These are phyloP conservation scores for Testicularia cyperi DNA, from an alignment of 1,284 basidiomycete genomes.

Conservation along the genomic window DNA sequence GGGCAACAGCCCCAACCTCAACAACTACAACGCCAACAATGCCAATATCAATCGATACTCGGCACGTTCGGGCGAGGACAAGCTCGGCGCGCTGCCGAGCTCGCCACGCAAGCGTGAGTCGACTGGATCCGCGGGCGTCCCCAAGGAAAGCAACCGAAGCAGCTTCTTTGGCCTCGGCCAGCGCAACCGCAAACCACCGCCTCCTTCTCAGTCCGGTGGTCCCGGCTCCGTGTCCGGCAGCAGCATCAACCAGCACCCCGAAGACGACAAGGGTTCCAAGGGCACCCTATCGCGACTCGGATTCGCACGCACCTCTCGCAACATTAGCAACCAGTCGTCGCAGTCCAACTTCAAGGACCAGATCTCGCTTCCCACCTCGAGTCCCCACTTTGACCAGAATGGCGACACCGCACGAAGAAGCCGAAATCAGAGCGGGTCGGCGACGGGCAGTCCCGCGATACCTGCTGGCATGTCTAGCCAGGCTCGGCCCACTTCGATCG, in stretches of 20 bases:
- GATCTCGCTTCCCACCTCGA: constrained; percentile 55
- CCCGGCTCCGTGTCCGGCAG: constrained; percentile 6
- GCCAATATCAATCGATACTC: constrained; percentile 3
- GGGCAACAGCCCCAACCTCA: not conserved
- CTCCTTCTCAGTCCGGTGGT: constrained; percentile 8
- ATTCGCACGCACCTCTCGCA: constrained; percentile 29
- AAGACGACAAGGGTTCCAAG: constrained; percentile 27
- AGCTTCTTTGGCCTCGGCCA: constrained; percentile 50
- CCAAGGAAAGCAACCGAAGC: constrained; percentile 36
- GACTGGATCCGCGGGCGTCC: constrained; percentile 17
- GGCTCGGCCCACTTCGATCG: constrained; percentile 15
- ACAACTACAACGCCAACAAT: too few relatives aligned
- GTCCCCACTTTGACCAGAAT: constrained; percentile 48
- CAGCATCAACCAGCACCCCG: too few relatives aligned
- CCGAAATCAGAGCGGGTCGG: constrained; percentile 3
- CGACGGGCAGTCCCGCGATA: constrained; percentile 4
- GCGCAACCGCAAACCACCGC: constrained; percentile 44
- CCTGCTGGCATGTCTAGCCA: constrained; percentile 7
- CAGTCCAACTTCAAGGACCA: constrained; percentile 49
- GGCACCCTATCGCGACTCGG: constrained; percentile 49
- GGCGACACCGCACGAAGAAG: constrained; percentile 45
- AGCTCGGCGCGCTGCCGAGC: constrained; percentile 27
- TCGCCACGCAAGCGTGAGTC: constrained; percentile 47
- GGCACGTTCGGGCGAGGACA: constrained; percentile 23
- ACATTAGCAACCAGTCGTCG: constrained; percentile 23